A percentile compares a stretch with the other conserved stretches of the same genome.
Evolutionary conservation across 495 filamentous ascomycete genomes (phyloP).

Genomic region (Xylaria venustula): DNA sequence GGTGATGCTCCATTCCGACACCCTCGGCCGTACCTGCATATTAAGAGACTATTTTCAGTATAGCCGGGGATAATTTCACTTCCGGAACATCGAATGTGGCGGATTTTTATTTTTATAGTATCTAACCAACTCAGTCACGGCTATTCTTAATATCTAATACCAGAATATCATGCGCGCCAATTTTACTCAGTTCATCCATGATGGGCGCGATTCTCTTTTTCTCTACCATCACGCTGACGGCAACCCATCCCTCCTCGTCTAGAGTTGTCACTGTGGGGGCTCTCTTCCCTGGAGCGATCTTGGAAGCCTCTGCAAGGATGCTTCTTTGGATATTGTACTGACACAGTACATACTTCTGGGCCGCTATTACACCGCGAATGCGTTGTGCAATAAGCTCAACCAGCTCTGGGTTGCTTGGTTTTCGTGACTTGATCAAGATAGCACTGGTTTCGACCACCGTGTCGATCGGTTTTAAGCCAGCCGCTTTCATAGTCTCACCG

Average conservation of each 20-base stretch:
- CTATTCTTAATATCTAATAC: slow-evolving; percentile 88
- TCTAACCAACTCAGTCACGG: slow-evolving; percentile 33
- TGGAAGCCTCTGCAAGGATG: slow-evolving; percentile 63
- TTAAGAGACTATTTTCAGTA: not conserved
- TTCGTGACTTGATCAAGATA: slow-evolving; percentile 86
- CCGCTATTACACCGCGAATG: slow-evolving; percentile 92
- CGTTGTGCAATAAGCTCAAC: slow-evolving; percentile 78
- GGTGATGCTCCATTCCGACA: too few species aligned
- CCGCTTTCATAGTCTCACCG: slow-evolving; percentile 96
- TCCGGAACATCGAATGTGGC: not conserved
- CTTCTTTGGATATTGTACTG: slow-evolving; percentile 86
- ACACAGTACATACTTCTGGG: slow-evolving; percentile 90
- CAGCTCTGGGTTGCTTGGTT: slow-evolving; percentile 73
- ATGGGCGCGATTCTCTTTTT: slow-evolving; percentile 82
- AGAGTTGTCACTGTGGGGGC: slow-evolving; percentile 86
- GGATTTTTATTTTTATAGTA: not conserved
- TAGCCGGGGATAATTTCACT: not conserved
- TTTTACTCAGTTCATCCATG: slow-evolving; percentile 82
- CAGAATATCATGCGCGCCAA: slow-evolving; percentile 85
- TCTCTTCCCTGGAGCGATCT: slow-evolving; percentile 90
- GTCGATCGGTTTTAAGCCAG: slow-evolving; percentile 93
- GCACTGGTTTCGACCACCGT: slow-evolving; percentile 86
- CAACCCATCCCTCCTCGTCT: slow-evolving; percentile 89
- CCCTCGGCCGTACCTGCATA: too few species aligned
- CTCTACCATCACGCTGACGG: slow-evolving; percentile 90